phyloP scores from a whole-genome alignment of 2,329 filamentous ascomycete species.

The Rhytidhysteron rufulum region DNA sequence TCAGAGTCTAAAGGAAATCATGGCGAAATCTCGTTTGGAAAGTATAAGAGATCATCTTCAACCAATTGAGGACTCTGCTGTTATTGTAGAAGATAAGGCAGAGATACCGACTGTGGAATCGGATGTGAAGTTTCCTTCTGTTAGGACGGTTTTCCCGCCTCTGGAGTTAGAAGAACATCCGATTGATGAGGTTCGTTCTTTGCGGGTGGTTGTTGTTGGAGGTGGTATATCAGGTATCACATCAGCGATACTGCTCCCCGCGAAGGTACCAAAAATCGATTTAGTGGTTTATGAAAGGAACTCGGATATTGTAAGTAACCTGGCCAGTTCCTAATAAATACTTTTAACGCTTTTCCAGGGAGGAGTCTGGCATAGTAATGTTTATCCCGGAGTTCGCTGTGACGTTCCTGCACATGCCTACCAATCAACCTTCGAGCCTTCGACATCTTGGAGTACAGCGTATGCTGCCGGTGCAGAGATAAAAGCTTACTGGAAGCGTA shows the following conservation, averaged over 20 bases:
- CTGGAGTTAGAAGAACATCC: constrained; percentile 33
- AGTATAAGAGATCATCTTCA: constrained; percentile 5
- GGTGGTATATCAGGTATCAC: constrained; percentile 45
- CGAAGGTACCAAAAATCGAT: constrained; percentile 37
- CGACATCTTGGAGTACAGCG: constrained; percentile 37
- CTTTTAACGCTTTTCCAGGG: constrained; percentile 28
- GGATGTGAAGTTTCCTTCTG: neutral
- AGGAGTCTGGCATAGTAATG: constrained; percentile 48
- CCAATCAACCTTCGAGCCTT: constrained; percentile 43
- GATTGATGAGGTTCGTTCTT: constrained; percentile 40
- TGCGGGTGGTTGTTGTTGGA: constrained; percentile 44
- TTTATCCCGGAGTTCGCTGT: constrained; percentile 63
- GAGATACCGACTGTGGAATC: neutral
- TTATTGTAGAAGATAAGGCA: constrained; percentile 5
- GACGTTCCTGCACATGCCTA: constrained; percentile 59
- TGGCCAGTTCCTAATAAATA: neutral
- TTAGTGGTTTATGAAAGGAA: constrained; percentile 44
- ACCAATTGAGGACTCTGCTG: neutral
- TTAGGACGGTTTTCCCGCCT: constrained; percentile 5
- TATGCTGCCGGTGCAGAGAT: constrained; percentile 39
- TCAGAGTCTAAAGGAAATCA: too few species aligned
- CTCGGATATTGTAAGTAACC: constrained; percentile 27
- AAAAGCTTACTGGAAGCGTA: constrained; percentile 31
- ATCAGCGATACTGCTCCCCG: constrained; percentile 42
- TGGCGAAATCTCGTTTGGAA: constrained; percentile 5